Base-by-base conservation (phyloP, 2,329 filamentous ascomycete genomes). In the Thelonectria blattea region DNA sequence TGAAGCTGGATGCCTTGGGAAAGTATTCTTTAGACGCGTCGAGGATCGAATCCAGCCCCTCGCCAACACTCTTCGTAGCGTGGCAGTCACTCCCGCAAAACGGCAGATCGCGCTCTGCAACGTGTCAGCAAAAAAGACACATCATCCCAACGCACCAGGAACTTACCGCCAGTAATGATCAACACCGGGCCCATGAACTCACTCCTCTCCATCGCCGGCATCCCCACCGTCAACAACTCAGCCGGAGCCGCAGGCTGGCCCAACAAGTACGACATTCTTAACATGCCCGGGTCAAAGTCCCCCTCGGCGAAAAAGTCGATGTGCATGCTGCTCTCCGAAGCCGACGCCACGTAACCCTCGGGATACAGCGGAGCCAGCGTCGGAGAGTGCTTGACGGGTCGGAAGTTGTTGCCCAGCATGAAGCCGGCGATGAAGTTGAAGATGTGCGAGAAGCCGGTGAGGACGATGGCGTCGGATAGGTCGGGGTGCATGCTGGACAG, bases 81-180 rank as follows among this genome's bases (percentile, higher is more conserved):
- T 76, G 68, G 74, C 86, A 89, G 72, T 89, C 82, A 24, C 85
- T 84, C 3, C 86, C 87, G 60, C 88, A 90, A 72, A 86, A 89
- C 6, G 83, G 81, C 11, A 83, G 59, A 50, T 87, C 82, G 12
- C 72, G 71, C 18, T 79, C 79, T 81, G 14, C 15, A 3, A 14
- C 32, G 46, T 22, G n/a, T 30, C 20, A 42, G 62, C 14, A 56
- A 63, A 51, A 30, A 7, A 39, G 39, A 14, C 47, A 48, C 48
- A 43, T 39, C 15, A 5, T 7, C 7, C 18, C 17, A 22, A 30
- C 2, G 2, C 14, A 8, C n/a, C 15, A 18, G 17, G 6, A 68
- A 68, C 75, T 72, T 61, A 80, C 80, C 73, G 58, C 87, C 86
- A 32, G 85, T 88, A 59, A 89, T 79, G 51, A 89, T 78, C 47